Evolutionary conservation across 2,329 filamentous ascomycete species (phyloP), one percentile per base, ranked within the genome.

Genomic region (Curvularia lunata): DNA sequence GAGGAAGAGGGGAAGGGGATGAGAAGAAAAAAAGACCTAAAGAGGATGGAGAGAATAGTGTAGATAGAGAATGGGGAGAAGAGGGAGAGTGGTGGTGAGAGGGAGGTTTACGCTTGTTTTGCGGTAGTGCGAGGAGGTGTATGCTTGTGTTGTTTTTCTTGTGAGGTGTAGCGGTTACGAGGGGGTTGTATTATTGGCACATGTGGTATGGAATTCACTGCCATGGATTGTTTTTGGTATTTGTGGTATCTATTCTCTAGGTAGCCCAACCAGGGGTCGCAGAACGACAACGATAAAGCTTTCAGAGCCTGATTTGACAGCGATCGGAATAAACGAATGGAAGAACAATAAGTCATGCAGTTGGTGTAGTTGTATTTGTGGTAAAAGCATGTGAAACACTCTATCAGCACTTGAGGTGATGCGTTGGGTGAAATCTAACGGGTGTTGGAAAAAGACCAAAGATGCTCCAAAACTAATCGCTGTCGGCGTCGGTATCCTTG

Each of bases 61-160:
- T 4, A 8, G 23, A 16, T 23, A 16, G 9, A 25, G 2, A 41
- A 3, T 30, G 16, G 2, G 2, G 54, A 19, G 18, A 5, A 43
- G 10, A 12, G 40, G 4, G 10, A 50, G 13, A 34, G 18, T 54
- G 3, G 25, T 59, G 18, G 32, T 47, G 9, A 55, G 16, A 19
- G 58, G 46, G 7, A 54, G 27, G 46, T 64, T 32, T 1, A 58
- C 25, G 42, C 42, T 58, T 32, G 3, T 52, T 8, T 40, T 50
- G 32, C 28, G 42, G 13, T 54, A 37, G 27, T 3, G 13, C 5
- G 28, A 6, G n/a, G 27, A 32, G 13, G 27, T 5, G 28, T 9
- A 16, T 21, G 18, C 19, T 5, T 21, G 3, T 4, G 6, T n/a
- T 27, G 23, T n/a, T 27, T 43, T 21, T 2, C 32, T n/a, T n/a